Percentiles rank a stretch among this genome's conserved stretches.
Conservation (phyloP, 345 rosid genomes). For the Theobroma cacao region DNA sequence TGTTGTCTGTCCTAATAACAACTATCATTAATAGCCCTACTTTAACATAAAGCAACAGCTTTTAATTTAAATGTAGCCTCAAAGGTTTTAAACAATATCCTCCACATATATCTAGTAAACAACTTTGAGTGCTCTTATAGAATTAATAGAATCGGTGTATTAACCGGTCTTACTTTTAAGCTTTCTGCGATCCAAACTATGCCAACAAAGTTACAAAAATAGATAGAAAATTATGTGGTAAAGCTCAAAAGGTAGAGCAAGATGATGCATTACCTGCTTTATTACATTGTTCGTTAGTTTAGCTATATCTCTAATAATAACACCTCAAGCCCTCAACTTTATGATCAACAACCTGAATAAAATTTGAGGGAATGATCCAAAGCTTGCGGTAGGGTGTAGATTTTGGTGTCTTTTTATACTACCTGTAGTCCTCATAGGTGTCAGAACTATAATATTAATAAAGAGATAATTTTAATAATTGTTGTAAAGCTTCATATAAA, state of each 20-base stretch:
- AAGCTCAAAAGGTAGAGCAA: background rate
- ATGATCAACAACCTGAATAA: background rate
- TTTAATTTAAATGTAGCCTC: background rate
- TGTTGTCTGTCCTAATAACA: constrained; percentile 1
- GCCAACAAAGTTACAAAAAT: background rate
- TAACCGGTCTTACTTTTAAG: background rate
- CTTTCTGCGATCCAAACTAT: background rate
- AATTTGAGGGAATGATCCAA: background rate
- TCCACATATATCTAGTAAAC: background rate
- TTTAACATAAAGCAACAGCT: background rate
- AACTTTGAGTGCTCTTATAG: background rate
- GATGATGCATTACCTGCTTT: background rate
- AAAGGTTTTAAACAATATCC: background rate
- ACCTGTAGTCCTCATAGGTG: background rate
- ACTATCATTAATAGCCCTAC: background rate
- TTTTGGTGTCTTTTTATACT: background rate
- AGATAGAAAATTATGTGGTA: background rate
- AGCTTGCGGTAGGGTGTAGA: background rate
- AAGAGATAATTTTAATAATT: background rate
- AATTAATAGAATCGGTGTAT: background rate
- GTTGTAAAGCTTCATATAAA: background rate
- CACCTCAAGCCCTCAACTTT: background rate
- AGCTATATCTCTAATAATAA: background rate
- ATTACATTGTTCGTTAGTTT: background rate
- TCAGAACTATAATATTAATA: background rate